phyloP scores from a whole-genome alignment of 345 rosid species.

The Salix arbutifolia region DNA sequence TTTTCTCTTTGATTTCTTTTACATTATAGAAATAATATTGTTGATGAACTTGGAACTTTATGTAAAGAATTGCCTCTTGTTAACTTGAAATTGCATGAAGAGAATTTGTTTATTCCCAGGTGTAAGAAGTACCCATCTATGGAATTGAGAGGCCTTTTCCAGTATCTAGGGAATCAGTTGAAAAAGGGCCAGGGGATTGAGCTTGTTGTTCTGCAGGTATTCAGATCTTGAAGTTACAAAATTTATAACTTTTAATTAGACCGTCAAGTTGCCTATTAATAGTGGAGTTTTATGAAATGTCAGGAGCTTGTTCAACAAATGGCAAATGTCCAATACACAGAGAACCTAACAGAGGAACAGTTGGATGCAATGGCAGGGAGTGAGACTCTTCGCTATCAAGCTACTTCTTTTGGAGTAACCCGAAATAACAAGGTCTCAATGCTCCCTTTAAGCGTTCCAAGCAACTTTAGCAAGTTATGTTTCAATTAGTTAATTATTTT shows the following conservation, averaged over 20 bases:
- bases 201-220: constrained; percentile 93
- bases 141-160: constrained; percentile 98
- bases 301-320: constrained; percentile 98
- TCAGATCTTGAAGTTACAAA: constrained; percentile 14
- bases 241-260: constrained; percentile 13
- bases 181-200: constrained; percentile 95
- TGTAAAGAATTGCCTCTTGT: background rate
- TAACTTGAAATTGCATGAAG: constrained; percentile 5
- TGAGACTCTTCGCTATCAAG: constrained; percentile 93
- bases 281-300: constrained; percentile 22
- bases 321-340: constrained; percentile 98
- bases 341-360: constrained; percentile 97
- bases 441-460: background rate
- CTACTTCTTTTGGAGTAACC: constrained; percentile 85
- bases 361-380: constrained; percentile 99
- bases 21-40: background rate
- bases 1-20: background rate
- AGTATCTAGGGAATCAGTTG: constrained; percentile 94
- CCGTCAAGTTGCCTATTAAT: constrained; percentile 11
- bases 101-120: constrained; percentile 34
- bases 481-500: background rate
- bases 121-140: constrained; percentile 98
- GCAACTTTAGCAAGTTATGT: background rate
- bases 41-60: background rate
- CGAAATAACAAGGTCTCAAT: constrained; percentile 82